Evolutionary conservation across 352 stramenopile species (phyloP).

Genomic region (Globisporangium yorkense): DNA sequence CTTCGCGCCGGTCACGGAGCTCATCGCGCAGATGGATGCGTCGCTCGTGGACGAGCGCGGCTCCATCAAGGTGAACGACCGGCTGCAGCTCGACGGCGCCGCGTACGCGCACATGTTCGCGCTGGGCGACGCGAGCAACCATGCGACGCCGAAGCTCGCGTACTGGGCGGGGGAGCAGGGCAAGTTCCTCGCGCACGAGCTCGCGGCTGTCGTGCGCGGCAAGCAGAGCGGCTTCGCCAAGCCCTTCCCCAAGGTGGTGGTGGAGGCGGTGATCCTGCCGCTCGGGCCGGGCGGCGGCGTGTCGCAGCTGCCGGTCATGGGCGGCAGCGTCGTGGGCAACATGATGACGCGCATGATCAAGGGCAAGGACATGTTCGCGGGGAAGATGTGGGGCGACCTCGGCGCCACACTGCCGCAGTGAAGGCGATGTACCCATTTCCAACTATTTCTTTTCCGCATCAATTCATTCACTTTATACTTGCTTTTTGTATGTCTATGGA

Average conservation of each 20-base stretch:
- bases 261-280: slow-evolving; percentile 29
- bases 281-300: slow-evolving; percentile 29
- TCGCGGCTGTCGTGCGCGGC: slow-evolving; percentile 22
- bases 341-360: slow-evolving; percentile 36
- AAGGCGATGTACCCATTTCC: too few relatives aligned
- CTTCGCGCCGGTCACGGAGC: slow-evolving; percentile 15
- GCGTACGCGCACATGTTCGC: slow-evolving; percentile 33
- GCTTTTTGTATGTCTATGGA: background rate
- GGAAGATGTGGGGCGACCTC: slow-evolving; percentile 5
- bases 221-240: slow-evolving; percentile 22
- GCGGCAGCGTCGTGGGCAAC: slow-evolving; percentile 30
- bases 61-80: slow-evolving; percentile 37
- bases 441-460: too few relatives aligned
- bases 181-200: slow-evolving; percentile 28
- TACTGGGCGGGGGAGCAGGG: slow-evolving; percentile 37
- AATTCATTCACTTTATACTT: background rate
- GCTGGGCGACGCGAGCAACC: slow-evolving; percentile 47
- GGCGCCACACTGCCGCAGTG: background rate
- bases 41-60: slow-evolving; percentile 31
- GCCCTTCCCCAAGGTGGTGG: slow-evolving; percentile 19
- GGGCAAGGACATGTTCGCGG: slow-evolving; percentile 26
- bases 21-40: slow-evolving; percentile 28
- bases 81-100: slow-evolving; percentile 37
- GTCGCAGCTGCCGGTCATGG: slow-evolving; percentile 33
- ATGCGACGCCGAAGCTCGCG: slow-evolving; percentile 37